phyloP scores from a whole-genome alignment of 441 rosid species.

The Codiaeum variegatum region DNA sequence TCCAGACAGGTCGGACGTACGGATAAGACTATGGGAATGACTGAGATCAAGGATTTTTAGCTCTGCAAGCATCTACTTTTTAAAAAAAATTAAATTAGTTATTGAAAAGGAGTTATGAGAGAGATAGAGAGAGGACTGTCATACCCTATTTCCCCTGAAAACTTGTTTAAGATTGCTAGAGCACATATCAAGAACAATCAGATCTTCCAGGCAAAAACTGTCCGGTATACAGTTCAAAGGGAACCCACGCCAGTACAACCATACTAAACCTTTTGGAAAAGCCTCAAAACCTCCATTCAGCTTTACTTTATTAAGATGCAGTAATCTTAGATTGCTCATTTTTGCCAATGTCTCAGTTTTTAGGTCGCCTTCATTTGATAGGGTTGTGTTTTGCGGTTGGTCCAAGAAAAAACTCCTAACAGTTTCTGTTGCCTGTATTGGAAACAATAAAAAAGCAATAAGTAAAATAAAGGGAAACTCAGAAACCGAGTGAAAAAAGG shows the following conservation, averaged over 20 bases:
- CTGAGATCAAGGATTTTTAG: constrained; percentile 4
- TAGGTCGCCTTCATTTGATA: not conserved
- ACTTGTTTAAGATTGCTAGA: not conserved
- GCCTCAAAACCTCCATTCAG: not conserved
- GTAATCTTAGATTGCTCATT: not conserved
- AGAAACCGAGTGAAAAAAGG: not conserved
- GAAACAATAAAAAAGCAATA: not conserved
- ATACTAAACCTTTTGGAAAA: not conserved
- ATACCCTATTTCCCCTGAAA: not conserved
- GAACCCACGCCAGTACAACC: not conserved
- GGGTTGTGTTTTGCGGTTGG: not conserved
- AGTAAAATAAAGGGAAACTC: not conserved
- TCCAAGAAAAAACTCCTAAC: not conserved
- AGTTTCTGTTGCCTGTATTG: not conserved
- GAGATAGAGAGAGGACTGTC: not conserved
- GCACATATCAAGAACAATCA: not conserved
- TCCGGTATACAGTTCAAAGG: not conserved
- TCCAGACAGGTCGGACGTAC: not conserved
- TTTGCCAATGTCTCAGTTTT: not conserved
- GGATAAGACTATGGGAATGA: not conserved
- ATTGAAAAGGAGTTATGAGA: not conserved
- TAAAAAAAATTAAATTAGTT: not conserved
- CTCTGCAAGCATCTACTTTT: not conserved
- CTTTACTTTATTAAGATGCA: not conserved
- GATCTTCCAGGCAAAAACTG: not conserved